Conservation (phyloP, 139 green algal species). For the Zygnema cylindricum region DNA sequence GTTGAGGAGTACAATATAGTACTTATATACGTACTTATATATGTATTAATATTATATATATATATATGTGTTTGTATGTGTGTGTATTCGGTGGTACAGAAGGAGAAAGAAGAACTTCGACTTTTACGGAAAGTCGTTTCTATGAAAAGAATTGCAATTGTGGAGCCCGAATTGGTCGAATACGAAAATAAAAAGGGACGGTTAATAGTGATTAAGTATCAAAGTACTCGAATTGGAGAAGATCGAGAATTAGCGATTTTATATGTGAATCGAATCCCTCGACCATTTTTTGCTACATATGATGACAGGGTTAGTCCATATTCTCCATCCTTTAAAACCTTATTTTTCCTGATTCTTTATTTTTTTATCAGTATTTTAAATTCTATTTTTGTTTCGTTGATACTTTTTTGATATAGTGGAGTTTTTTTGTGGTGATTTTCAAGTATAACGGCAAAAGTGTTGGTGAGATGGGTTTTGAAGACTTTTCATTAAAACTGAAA, state of each 20-base stretch:
- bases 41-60: not conserved
- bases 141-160: not conserved
- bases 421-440: no score
- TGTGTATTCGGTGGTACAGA: not conserved
- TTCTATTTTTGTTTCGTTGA: no score
- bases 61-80: not conserved
- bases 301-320: slow-evolving; percentile 2
- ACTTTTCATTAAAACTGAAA: no score
- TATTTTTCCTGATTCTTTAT: not conserved
- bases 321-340: not conserved
- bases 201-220: not conserved
- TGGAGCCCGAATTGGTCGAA: not conserved
- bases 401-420: no score
- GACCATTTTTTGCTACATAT: not conserved
- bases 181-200: not conserved
- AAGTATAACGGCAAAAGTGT: no score
- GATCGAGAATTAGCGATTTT: not conserved
- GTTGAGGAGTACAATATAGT: not conserved
- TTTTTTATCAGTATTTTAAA: no score
- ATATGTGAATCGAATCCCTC: not conserved
- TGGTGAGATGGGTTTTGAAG: no score
- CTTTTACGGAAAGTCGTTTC: not conserved
- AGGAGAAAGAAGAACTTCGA: not conserved
- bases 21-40: not conserved
- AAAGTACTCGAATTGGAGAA: slow-evolving; percentile 1